Evolutionary conservation across 148 eudicot species (phyloP).

Genomic region (Pouteria glomerata): DNA sequence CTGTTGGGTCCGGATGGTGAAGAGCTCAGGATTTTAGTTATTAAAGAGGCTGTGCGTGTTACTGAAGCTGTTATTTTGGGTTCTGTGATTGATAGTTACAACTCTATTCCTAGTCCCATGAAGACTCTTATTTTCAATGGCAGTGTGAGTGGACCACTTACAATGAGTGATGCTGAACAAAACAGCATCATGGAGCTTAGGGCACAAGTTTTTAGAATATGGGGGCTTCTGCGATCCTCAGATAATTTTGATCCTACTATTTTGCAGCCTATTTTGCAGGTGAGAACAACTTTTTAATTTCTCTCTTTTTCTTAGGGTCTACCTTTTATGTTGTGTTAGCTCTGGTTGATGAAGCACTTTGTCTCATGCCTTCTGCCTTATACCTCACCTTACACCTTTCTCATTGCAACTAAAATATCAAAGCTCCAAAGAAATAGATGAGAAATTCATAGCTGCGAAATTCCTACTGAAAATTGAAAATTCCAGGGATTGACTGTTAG

Average conservation of each 20-base stretch:
- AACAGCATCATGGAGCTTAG: slow-evolving; percentile 78
- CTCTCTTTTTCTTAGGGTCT: not conserved
- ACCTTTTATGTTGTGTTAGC: not conserved
- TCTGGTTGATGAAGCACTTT: not conserved
- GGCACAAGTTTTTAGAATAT: slow-evolving; percentile 75
- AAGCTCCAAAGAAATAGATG: not conserved
- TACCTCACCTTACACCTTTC: not conserved
- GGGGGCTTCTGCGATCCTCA: slow-evolving; percentile 80
- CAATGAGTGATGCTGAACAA: slow-evolving; percentile 48
- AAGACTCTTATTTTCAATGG: slow-evolving; percentile 45
- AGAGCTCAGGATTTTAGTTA: slow-evolving; percentile 73
- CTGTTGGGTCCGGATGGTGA: slow-evolving; percentile 86
- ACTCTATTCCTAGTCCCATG: slow-evolving; percentile 57
- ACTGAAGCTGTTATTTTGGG: slow-evolving; percentile 82
- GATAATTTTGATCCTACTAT: slow-evolving; percentile 77
- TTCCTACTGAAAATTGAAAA: not conserved
- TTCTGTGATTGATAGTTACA: slow-evolving; percentile 66
- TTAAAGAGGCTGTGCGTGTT: slow-evolving; percentile 81
- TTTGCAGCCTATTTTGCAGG: slow-evolving; percentile 92
- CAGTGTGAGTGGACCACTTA: slow-evolving; percentile 45
- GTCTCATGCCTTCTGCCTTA: not conserved
- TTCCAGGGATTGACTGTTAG: not conserved
- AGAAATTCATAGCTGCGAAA: not conserved
- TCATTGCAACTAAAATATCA: not conserved
- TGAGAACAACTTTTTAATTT: slow-evolving; percentile 10